Base-by-base conservation (phyloP, 805 yeast species). In the Schwanniomyces yamadae region DNA sequence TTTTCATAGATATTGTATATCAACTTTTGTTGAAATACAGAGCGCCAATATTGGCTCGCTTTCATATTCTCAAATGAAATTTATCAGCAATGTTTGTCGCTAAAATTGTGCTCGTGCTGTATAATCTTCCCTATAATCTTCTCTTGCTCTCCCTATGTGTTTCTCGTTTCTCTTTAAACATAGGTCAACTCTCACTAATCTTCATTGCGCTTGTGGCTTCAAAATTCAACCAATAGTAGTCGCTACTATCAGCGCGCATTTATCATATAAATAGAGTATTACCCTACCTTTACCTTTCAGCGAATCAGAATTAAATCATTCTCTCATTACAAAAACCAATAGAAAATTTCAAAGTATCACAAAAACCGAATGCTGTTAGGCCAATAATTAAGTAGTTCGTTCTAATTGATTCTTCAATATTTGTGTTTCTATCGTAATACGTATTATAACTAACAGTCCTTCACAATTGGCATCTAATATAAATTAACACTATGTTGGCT, bases 261-360 rank as follows among this genome's bases (percentile, higher is more conserved):
- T 9, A 29, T 19, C 16, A 19, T 19, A 6, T 29, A 24, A 20
- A 39, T 37, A 18, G 11, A 18, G 10, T 27, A 33, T 40, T 45
- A 36, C 43, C 36, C 39, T 37, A 29, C 40, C 27, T 29, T 10
- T 22, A 35, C 13, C 23, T 32, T 43, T 40, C 50, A 53, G 55
- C 62, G 57, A 55, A 55, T 55, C 62, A 57, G 52, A 47, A 30
- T 35, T 36, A 28, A 41, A 51, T 41, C 48, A 55, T 52, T 55
- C 55, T 45, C 44, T 20, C 27, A 35, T 35, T 35, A 35, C 39
- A n/a, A 26, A 19, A 23, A 25, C 39, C 34, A 35, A 30, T 35
- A 35, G 34, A 28, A 29, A 30, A 25, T 35, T 33, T 24, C 24
- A 20, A 34, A 28, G 38, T 35, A 35, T 35, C 38, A 35, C 39